phyloP scores from a whole-genome alignment of 1,139 yeast species.

The Spencermartinsiella ligniputridi region DNA sequence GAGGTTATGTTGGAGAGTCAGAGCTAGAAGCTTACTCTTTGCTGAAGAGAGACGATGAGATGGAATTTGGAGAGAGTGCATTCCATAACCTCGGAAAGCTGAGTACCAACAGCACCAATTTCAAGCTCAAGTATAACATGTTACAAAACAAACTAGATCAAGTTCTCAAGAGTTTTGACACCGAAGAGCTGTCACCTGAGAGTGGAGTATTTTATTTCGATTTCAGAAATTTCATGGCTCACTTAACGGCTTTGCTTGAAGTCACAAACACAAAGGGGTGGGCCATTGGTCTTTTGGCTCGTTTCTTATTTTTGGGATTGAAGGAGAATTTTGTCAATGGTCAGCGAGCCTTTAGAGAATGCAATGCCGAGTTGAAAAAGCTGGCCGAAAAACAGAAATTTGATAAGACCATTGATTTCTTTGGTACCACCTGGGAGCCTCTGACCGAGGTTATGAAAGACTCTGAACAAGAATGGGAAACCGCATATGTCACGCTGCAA shows the following conservation, averaged over 20 bases:
- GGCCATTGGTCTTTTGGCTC: slow-evolving; percentile 16
- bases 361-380: slow-evolving; percentile 9
- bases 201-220: slow-evolving; percentile 19
- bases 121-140: slow-evolving; percentile 16
- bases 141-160: slow-evolving; percentile 17
- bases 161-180: slow-evolving; percentile 13
- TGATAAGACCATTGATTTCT: slow-evolving; percentile 12
- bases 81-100: slow-evolving; percentile 7
- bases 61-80: slow-evolving; percentile 17
- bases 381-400: slow-evolving; percentile 5
- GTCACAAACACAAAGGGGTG: slow-evolving; percentile 16
- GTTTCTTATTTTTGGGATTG: slow-evolving; percentile 17
- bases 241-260: slow-evolving; percentile 22
- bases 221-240: slow-evolving; percentile 31
- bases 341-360: slow-evolving; percentile 15
- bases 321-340: slow-evolving; percentile 8
- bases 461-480: slow-evolving; percentile 8
- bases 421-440: slow-evolving; percentile 22
- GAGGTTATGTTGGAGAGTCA: neutral
- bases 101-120: slow-evolving; percentile 12
- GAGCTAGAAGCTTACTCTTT: slow-evolving; percentile 13
- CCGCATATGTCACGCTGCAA: slow-evolving; percentile 22
- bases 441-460: slow-evolving; percentile 20
- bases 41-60: slow-evolving; percentile 19
- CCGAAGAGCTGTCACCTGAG: slow-evolving; percentile 12